These are phyloP conservation scores for Kazachstania sp. DNA, from an alignment of 1,139 yeast species.

Conservation along the genomic window DNA sequence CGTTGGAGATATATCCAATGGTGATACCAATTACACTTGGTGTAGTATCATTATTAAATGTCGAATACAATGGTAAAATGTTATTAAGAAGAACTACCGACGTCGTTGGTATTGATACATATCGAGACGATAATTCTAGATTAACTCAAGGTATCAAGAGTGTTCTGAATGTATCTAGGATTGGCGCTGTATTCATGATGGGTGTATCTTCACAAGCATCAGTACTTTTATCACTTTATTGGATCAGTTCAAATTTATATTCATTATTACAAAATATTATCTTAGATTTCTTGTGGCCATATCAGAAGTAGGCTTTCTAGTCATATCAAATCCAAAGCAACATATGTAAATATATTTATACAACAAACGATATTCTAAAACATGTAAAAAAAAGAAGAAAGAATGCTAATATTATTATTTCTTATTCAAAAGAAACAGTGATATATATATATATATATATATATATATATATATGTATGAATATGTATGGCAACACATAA, in stretches of 20 bases:
- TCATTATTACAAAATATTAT: conserved; percentile 68
- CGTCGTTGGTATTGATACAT: conserved; percentile 19
- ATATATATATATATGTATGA: neutral
- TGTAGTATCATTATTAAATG: conserved; percentile 58
- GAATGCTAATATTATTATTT: neutral
- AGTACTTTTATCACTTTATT: conserved; percentile 65
- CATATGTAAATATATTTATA: neutral
- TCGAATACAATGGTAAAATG: conserved; percentile 67
- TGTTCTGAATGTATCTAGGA: conserved; percentile 56
- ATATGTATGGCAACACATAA: neutral
- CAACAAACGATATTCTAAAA: too few relatives aligned
- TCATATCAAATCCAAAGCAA: too few relatives aligned
- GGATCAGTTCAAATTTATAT: conserved; percentile 76
- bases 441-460: neutral
- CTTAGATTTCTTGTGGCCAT: conserved; percentile 62
- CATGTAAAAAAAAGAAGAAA: neutral
- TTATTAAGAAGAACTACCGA: conserved; percentile 35
- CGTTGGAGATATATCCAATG: conserved; percentile 24
- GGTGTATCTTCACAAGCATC: conserved; percentile 84
- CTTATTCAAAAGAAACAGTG: too few relatives aligned
- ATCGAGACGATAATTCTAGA: conserved; percentile 17
- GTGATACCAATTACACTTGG: conserved; percentile 67
- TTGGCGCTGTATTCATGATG: conserved; percentile 73
- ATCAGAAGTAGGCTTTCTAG: conserved; percentile 4
- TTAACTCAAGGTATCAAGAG: conserved; percentile 32